Conservation (phyloP, 2,329 filamentous ascomycete genomes). For the Trichoderma polysporum region DNA sequence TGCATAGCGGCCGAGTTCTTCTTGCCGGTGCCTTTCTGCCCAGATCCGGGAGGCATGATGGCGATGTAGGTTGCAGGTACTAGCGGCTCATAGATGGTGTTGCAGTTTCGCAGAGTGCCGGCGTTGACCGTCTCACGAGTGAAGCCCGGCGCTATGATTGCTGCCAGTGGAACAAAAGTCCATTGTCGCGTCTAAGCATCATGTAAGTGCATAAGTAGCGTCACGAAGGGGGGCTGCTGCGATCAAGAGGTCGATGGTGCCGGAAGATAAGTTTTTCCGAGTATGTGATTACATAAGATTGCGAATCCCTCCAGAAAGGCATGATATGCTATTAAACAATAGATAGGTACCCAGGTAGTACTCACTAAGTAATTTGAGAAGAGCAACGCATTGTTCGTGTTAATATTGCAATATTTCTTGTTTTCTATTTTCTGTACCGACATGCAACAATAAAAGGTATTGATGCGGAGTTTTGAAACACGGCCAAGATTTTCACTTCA, state of each 20-base stretch:
- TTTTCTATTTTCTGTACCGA: background rate
- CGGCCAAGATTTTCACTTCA: background rate
- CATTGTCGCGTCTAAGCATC: conserved; percentile 16
- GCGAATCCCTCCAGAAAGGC: too few species aligned
- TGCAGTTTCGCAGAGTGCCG: background rate
- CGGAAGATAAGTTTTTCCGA: background rate
- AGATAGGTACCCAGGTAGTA: background rate
- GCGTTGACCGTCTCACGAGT: background rate
- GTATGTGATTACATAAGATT: background rate
- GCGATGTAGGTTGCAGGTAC: conserved; percentile 2
- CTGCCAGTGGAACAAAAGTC: background rate
- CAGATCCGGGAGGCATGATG: conserved; percentile 57
- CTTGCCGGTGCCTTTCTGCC: conserved; percentile 64
- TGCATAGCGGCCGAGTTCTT: conserved; percentile 61
- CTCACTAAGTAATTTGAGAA: background rate
- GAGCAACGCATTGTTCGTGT: background rate
- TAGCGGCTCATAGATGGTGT: conserved; percentile 1
- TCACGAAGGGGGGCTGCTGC: background rate
- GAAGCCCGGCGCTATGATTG: background rate
- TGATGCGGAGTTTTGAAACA: background rate
- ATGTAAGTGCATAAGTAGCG: conserved; percentile 16
- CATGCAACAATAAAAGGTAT: background rate
- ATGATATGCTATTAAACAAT: too few species aligned
- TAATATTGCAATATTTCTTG: background rate
- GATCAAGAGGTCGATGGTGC: background rate